These are phyloP conservation scores for Pichia sp. DNA, from an alignment of 1,139 yeast species.

Conservation along the genomic window DNA sequence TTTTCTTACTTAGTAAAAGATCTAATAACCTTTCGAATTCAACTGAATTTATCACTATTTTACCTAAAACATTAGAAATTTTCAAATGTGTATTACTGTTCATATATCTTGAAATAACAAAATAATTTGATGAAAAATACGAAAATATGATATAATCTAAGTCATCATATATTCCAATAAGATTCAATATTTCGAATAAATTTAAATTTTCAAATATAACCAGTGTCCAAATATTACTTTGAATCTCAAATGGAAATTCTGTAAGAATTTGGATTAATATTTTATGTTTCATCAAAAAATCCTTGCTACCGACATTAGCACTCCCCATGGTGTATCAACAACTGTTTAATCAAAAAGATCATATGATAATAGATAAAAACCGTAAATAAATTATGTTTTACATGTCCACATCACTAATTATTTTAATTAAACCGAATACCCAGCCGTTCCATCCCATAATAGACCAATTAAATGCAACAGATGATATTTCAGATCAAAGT, in stretches of 20 bases:
- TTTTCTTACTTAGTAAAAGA: neutral
- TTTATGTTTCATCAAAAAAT: neutral
- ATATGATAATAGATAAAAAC: neutral
- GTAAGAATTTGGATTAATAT: neutral
- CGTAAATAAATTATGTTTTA: too few relatives aligned
- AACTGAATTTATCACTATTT: neutral
- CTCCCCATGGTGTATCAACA: neutral
- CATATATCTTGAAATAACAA: conserved; percentile 7
- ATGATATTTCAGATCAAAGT: neutral
- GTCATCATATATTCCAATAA: neutral
- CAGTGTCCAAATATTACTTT: conserved; percentile 4
- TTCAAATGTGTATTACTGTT: neutral
- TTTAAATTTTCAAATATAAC: conserved; percentile 2
- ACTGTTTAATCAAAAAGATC: neutral
- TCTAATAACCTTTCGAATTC: conserved; percentile 1
- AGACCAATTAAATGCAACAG: neutral
- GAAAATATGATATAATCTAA: conserved; percentile 2
- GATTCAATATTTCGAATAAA: neutral
- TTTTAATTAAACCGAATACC: neutral
- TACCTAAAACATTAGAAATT: conserved; percentile 5
- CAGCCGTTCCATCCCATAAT: neutral
- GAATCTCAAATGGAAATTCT: conserved; percentile 7
- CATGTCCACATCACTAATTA: neutral
- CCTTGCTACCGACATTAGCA: neutral
- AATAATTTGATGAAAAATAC: conserved; percentile 2